Evolutionary conservation across 1,284 basidiomycete genomes (phyloP), one percentile per base, ranked within the genome.

Genomic region (Pseudozyma tsukubaensis): DNA sequence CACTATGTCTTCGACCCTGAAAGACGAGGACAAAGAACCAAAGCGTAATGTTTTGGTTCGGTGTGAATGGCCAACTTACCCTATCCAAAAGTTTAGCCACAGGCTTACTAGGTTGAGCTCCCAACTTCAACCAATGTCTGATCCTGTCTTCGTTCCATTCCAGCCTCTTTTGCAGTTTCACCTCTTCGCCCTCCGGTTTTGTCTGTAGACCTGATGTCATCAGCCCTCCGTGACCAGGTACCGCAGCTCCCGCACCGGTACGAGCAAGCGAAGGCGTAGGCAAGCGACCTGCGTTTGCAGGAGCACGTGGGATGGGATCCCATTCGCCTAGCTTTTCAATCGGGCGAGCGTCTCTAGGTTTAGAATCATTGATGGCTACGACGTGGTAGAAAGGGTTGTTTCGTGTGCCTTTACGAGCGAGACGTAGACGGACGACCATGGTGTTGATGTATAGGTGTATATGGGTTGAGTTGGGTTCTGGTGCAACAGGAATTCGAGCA

Each of bases 111-210:
- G 95, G 95, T 76, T 90, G 86, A 36, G 95, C 95, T 3, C 94
- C 95, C 24, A 92, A 89, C 35, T 87, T 87, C 34, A 98, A 86
- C 95, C 95, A 98, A 84, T 94, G 94, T 65, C 88, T 89, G 85
- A 98, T 94, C 83, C 95, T 89, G 72, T 92, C 90, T 45, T 91
- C 90, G 85, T 94, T 93, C 94, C 94, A 97, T 82, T 92, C 90
- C 56, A 97, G 87, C 24, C 89, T 90, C 86, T 95, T 97, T 80
- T 88, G 87, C 76, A 83, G 79, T 47, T 59, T 78, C 4, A 56
- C 36, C 12, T 59, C 51, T 5, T 19, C 34, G 8, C 10, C 5
- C 42, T 48, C 7, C 12, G 37, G 14, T 40, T 36, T 8, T 5
- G 45, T 32, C 14, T 54, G 7, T 3, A 83, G 47, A 0, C 81